Base-by-base conservation (phyloP, 331 rosid species). In the Arachis monticola region DNA sequence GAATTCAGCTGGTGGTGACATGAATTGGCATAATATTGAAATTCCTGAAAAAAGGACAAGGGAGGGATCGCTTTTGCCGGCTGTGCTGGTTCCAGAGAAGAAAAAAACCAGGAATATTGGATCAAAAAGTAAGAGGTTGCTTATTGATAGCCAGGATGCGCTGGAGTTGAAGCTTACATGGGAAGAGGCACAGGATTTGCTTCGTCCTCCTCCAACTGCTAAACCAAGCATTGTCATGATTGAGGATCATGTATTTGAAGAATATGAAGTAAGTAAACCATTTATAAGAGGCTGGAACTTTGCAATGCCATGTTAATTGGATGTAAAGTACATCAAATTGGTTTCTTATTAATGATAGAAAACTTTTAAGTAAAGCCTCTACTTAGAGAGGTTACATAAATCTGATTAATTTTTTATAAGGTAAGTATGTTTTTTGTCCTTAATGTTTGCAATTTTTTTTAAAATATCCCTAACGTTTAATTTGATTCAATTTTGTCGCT, bases 151-250 rank as follows among this genome's bases (percentile, higher is more conserved):
- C 87, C 97, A 90, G 61, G 99, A 95, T 81, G 97, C 93, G 51
- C 82, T 92, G 77, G 97, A 95, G 84, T 84, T 95, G 78, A 88
- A 87, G 81, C 93, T 95, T 80, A 95, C 97, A 2, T 95, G 99
- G 99, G 97, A 92, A 77, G 97, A 95, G 84, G 96, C 95, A 61
- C 99, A 95, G 76, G 99, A 95, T 86, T 75, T 95, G 88, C 97
- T 95, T 45, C 86, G 93, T 80, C 97, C 99, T 47, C 97, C 99
- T 46, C 97, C 96, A 42, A 67, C 93, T 77, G 87, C 82, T 84
- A 87, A 87, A 82, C 99, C 99, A 55, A 95, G 93, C 88, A 87
- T 88, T 61, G 90, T 92, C 59, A 81, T 87, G 78, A 85, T 95
- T 65, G 99, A 95, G 85, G 97, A 95, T 84, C 97, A 90, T 41